phyloP scores from a whole-genome alignment of 495 filamentous ascomycete species.

The Trypethelium eluteriae region DNA sequence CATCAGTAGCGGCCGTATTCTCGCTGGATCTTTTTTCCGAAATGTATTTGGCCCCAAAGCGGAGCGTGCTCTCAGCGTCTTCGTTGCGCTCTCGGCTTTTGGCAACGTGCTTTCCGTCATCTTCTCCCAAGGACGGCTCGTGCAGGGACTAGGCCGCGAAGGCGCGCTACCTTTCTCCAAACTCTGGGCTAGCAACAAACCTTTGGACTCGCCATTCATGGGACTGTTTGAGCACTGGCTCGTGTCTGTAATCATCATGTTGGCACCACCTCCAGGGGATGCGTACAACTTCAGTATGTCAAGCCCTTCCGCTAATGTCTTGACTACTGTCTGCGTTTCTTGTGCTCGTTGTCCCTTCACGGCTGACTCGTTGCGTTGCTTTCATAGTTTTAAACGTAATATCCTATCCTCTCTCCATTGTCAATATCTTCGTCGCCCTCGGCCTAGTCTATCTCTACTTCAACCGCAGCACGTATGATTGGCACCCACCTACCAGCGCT shows the following conservation, averaged over 20 bases:
- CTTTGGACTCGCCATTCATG: conserved; percentile 53
- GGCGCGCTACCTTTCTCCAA: conserved; percentile 19
- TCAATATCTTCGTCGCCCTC: conserved; percentile 53
- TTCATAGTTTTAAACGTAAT: conserved; percentile 41
- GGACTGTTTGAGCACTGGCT: conserved; percentile 57
- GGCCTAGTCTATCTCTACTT: conserved; percentile 53
- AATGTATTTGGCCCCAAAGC: conserved; percentile 57
- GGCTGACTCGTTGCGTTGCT: conserved; percentile 22
- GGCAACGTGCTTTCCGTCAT: conserved; percentile 64
- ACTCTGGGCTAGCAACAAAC: conserved; percentile 55
- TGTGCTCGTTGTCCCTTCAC: neutral
- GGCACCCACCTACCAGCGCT: conserved; percentile 37
- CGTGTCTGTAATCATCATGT: conserved; percentile 53
- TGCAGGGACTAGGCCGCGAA: conserved; percentile 23
- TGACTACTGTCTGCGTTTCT: neutral
- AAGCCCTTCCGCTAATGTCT: neutral
- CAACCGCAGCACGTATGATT: conserved; percentile 40
- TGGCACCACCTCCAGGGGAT: conserved; percentile 56
- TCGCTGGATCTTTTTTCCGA: conserved; percentile 58
- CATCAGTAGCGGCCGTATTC: conserved; percentile 49
- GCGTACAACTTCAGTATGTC: conserved; percentile 55
- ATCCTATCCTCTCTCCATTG: conserved; percentile 52
- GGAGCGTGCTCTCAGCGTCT: conserved; percentile 56
- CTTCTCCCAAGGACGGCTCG: conserved; percentile 58
- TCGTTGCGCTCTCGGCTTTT: conserved; percentile 64